These are phyloP conservation scores for Fusarium burgessii DNA, from an alignment of 2,329 filamentous ascomycete genomes.

Conservation along the genomic window DNA sequence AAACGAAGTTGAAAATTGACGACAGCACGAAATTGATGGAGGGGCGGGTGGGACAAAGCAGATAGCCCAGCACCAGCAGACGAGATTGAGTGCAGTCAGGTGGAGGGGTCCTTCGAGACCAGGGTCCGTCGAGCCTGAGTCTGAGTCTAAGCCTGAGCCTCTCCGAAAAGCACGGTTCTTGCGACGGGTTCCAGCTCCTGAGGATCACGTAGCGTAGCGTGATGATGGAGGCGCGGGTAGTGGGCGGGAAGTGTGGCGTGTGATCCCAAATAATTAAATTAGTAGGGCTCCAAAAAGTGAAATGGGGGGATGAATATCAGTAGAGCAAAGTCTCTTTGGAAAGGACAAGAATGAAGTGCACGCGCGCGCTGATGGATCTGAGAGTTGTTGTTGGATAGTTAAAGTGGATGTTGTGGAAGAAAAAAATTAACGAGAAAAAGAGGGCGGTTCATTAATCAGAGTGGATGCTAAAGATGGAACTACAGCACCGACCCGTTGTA, in stretches of 20 bases:
- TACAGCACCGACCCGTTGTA: conserved; percentile 30
- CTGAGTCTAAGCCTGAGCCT: conserved; percentile 16
- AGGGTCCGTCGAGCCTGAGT: conserved; percentile 31
- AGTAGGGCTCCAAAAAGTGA: conserved; percentile 30
- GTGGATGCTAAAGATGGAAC: conserved; percentile 34
- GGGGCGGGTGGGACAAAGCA: conserved; percentile 38
- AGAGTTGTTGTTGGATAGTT: conserved; percentile 13
- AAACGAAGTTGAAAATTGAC: conserved; percentile 36
- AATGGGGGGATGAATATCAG: conserved; percentile 26
- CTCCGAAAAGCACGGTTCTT: conserved; percentile 38
- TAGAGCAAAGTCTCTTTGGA: conserved; percentile 5
- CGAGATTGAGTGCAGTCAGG: conserved; percentile 43
- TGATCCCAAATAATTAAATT: conserved; percentile 42
- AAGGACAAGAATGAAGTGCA: conserved; percentile 4
- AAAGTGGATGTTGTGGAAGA: conserved; percentile 35
- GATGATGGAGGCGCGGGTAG: conserved; percentile 47
- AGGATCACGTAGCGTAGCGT: conserved; percentile 32
- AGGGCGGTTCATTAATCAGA: conserved; percentile 31
- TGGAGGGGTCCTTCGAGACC: conserved; percentile 40
- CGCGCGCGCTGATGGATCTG: conserved; percentile 16
- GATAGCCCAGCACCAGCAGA: conserved; percentile 23
- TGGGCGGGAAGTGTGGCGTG: conserved; percentile 43
- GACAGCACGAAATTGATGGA: conserved; percentile 42
- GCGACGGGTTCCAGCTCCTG: conserved; percentile 16
- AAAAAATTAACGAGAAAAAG: conserved; percentile 28